Conservation (phyloP, 1,284 basidiomycete genomes). For the Ganoderma lucidum region DNA sequence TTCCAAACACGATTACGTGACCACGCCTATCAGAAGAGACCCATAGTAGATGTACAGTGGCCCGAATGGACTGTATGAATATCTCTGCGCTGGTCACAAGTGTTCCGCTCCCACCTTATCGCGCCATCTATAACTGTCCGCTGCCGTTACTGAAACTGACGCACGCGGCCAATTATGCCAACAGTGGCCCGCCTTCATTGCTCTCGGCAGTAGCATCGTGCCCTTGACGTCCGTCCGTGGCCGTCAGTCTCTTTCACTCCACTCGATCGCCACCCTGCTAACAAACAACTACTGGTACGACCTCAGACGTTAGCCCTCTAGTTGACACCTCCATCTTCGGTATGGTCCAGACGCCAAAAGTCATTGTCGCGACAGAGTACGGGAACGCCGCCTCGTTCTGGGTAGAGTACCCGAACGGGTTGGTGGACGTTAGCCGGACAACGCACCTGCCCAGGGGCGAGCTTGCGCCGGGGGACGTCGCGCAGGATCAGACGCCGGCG, state of each 20-base stretch:
- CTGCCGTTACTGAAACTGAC: background rate
- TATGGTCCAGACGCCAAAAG: conserved; percentile 55
- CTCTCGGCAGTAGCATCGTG: background rate
- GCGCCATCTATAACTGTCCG: conserved; percentile 1
- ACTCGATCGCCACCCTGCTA: background rate
- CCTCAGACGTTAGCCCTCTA: conserved; percentile 33
- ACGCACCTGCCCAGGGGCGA: conserved; percentile 44
- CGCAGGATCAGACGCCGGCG: conserved; percentile 19
- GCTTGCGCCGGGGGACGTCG: conserved; percentile 27
- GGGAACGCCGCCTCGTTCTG: conserved; percentile 66
- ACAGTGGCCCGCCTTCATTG: background rate
- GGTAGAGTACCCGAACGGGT: conserved; percentile 72
- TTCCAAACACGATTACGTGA: conserved; percentile 23
- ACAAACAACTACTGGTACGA: background rate
- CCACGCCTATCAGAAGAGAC: background rate
- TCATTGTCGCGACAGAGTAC: conserved; percentile 56
- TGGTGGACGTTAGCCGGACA: conserved; percentile 66
- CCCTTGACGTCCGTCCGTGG: background rate
- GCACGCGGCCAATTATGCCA: conserved; percentile 14
- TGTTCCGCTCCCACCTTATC: conserved; percentile 19
- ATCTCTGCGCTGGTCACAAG: background rate
- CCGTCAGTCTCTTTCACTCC: background rate
- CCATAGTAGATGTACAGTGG: background rate
- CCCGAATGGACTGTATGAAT: background rate
- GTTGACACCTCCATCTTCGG: conserved; percentile 51